Percentiles rank a stretch among this genome's conserved stretches.
These are phyloP conservation scores for Tylopilus intermedius DNA, from an alignment of 768 basidiomycete genomes.

Conservation along the genomic window DNA sequence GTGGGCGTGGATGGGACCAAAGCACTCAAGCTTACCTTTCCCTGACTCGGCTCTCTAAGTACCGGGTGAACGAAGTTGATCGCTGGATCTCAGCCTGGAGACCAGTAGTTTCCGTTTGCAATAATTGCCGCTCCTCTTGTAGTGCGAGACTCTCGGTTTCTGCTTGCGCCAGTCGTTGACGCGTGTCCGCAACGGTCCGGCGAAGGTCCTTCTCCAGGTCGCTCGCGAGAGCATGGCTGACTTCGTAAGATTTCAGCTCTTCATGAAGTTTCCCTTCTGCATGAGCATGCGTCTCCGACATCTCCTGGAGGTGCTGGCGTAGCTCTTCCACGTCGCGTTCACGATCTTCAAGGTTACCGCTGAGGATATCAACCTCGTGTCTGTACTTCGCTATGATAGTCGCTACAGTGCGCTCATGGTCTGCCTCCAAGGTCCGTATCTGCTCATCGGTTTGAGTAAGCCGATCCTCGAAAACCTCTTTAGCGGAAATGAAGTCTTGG, in stretches of 20 bases:
- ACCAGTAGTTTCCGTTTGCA: slow-evolving; percentile 54
- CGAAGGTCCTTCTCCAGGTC: slow-evolving; percentile 33
- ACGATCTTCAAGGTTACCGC: slow-evolving; percentile 35
- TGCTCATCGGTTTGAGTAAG: slow-evolving; percentile 24
- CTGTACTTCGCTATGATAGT: slow-evolving; percentile 32
- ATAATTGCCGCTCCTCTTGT: slow-evolving; percentile 46
- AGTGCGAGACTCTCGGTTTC: slow-evolving; percentile 38
- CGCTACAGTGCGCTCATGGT: slow-evolving; percentile 15
- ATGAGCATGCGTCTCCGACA: slow-evolving; percentile 31
- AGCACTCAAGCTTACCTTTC: slow-evolving; percentile 46
- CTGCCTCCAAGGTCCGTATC: slow-evolving; percentile 17
- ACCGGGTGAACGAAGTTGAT: slow-evolving; percentile 53
- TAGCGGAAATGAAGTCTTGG: slow-evolving; percentile 21
- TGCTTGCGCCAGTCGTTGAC: slow-evolving; percentile 39
- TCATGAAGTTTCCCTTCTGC: slow-evolving; percentile 28
- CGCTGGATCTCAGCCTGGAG: slow-evolving; percentile 66
- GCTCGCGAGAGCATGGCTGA: slow-evolving; percentile 29
- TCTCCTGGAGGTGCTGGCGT: slow-evolving; percentile 35
- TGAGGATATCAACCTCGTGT: slow-evolving; percentile 33
- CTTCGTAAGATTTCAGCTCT: slow-evolving; percentile 25
- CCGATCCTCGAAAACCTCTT: slow-evolving; percentile 29
- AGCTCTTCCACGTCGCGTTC: slow-evolving; percentile 32
- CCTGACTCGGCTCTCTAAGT: slow-evolving; percentile 57
- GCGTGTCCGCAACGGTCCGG: slow-evolving; percentile 33
- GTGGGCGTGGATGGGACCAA: neutral